Base-by-base conservation (phyloP, 805 yeast genomes). In the Yarrowia sp. region DNA sequence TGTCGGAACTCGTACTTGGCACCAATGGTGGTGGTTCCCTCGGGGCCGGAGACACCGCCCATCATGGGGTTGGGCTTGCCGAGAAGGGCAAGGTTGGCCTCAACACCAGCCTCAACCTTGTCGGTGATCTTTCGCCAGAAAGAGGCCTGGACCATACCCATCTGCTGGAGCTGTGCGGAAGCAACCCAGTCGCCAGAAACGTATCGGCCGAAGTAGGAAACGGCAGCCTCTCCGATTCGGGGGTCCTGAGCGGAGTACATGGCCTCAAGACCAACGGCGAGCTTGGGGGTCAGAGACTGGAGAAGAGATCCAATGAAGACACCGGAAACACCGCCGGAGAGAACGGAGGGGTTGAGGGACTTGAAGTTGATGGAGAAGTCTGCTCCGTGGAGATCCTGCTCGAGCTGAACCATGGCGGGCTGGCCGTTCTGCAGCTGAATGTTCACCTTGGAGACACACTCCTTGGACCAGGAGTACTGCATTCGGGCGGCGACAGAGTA, bases 1-100 rank as follows among this genome's bases (percentile, higher is more conserved):
- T 91, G 96, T 81, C 98, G 91, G 84, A 91, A 95, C 81, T 95
- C 98, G 79, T 93, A 93, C 80, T 93, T 95, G 72, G 97, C 96
- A 79, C 98, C 99, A 66, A 93, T 76, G 67, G 97, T 89, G 71
- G 99, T 92, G 72, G 84, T 83, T 74, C 96, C 98, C 75, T 93
- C 97, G 66, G 92, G 82, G 48, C 88, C 86, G 35, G 96, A 90
- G 75, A 90, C 91, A 71, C 86, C 84, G 67, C 93, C 92, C 68
- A 89, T 85, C 74, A 93, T 89, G 66, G 66, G 70, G 65, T 67
- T 67, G 17, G 67, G 66, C 52, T 67, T 66, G 40, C 69, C 70
- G 66, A 73, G 71, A 35, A 68, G 71, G 26, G 73, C 67, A 49
- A 71, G 62, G 54, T 70, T 64, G 48, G 74, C 68, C 67, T 78